Conservation (phyloP, 2,329 filamentous ascomycete genomes). For the Aureobasidium mangrovei region DNA sequence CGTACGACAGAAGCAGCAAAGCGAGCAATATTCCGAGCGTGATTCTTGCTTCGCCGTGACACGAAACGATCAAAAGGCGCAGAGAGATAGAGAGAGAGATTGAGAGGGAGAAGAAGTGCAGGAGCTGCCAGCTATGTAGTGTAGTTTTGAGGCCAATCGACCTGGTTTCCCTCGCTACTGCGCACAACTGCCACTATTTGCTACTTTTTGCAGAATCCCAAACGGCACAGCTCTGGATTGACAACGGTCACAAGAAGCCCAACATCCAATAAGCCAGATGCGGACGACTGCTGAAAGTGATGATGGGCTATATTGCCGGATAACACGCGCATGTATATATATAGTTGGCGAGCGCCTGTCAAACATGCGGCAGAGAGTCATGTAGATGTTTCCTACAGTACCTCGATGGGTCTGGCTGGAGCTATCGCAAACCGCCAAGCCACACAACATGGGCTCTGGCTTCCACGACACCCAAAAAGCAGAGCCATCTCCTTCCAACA, state of each 20-base stretch:
- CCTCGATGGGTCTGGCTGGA: no score
- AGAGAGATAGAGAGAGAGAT: background rate
- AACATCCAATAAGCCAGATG: background rate
- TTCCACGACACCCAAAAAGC: no score
- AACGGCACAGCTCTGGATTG: constrained; percentile 11
- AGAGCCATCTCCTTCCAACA: no score
- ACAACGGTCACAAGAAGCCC: constrained; percentile 10
- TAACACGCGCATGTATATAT: no score
- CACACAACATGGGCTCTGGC: no score
- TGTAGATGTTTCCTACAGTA: no score
- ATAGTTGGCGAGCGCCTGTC: no score
- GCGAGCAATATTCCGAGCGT: background rate
- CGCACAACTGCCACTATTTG: constrained; percentile 14
- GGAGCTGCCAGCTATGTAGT: background rate
- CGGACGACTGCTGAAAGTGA: background rate
- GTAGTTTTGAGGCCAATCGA: constrained; percentile 6
- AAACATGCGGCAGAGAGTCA: no score
- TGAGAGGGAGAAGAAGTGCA: background rate
- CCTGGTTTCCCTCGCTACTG: constrained; percentile 9
- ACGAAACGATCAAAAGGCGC: background rate
- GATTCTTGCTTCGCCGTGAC: background rate
- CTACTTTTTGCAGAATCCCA: constrained; percentile 5
- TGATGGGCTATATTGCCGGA: no score
- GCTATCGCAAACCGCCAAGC: no score
- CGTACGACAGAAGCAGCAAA: constrained; percentile 12